A percentile compares a stretch with the other conserved stretches of the same genome.
phyloP scores from a whole-genome alignment of 202 grass and related monocot genomes.

The Setaria viridis region DNA sequence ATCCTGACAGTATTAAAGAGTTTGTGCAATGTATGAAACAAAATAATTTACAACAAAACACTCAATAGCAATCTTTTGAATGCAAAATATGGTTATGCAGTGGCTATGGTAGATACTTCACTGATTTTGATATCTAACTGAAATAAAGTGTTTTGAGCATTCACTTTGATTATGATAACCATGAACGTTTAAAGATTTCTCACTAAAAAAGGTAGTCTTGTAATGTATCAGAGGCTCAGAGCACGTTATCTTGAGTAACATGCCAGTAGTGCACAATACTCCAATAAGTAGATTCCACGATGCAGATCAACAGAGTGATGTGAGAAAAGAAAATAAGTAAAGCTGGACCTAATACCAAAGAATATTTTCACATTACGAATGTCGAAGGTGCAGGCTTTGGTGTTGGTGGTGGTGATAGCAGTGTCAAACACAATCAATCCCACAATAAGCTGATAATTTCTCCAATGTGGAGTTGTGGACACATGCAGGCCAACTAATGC shows the following conservation, averaged over 20 bases:
- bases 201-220: not conserved
- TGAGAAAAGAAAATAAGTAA: not conserved
- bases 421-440: not conserved
- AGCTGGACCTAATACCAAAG: not conserved
- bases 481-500: not conserved
- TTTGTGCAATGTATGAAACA: conserved; percentile 19
- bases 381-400: not conserved
- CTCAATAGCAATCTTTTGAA: not conserved
- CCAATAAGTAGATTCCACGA: conserved; percentile 2
- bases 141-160: conserved; percentile 19
- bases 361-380: conserved; percentile 24
- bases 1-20: conserved; percentile 52
- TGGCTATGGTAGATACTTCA: conserved; percentile 17
- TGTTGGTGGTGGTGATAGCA: not conserved
- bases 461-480: conserved; percentile 7
- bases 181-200: not conserved
- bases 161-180: conserved; percentile 10
- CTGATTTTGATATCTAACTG: conserved; percentile 25
- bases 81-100: conserved; percentile 23
- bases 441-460: conserved; percentile 19
- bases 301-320: not conserved
- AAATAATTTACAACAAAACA: conserved; percentile 33
- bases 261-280: not conserved
- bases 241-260: conserved; percentile 5
- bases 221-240: conserved; percentile 12